phyloP scores from a whole-genome alignment of 2,329 filamentous ascomycete genomes.

The Monilinia laxa region DNA sequence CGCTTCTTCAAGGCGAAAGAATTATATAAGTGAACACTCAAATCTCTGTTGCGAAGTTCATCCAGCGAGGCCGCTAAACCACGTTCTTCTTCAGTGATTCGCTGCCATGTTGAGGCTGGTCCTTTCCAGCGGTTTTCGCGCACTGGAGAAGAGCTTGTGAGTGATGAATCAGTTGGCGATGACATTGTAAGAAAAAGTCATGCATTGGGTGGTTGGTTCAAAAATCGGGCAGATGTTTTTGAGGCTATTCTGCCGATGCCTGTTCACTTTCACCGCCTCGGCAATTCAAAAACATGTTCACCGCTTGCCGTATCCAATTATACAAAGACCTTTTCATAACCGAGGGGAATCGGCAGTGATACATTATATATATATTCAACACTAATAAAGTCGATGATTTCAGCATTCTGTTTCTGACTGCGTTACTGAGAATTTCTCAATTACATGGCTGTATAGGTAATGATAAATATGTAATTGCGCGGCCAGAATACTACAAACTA shows the following conservation, averaged over 20 bases:
- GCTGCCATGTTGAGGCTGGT: constrained; percentile 63
- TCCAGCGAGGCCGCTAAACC: constrained; percentile 63
- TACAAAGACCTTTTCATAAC: too few species aligned
- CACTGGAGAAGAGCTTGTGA: constrained; percentile 25
- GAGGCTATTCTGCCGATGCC: not conserved
- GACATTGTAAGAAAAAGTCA: constrained; percentile 18
- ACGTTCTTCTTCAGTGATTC: constrained; percentile 61
- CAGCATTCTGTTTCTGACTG: too few species aligned
- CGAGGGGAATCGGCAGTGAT: not conserved
- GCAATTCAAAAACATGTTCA: not conserved
- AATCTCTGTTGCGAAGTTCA: constrained; percentile 61
- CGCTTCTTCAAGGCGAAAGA: constrained; percentile 65
- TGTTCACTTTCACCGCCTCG: not conserved
- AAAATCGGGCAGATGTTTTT: not conserved
- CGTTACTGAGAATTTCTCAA: too few species aligned
- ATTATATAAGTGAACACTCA: constrained; percentile 78
- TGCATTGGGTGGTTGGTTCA: not conserved
- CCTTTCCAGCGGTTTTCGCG: constrained; percentile 76
- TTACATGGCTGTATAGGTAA: too few species aligned
- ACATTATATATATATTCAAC: not conserved
- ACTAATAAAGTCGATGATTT: too few species aligned
- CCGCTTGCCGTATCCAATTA: constrained; percentile 17
- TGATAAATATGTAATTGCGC: too few species aligned
- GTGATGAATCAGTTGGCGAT: constrained; percentile 15
- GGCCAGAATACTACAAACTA: too few species aligned